phyloP scores from a whole-genome alignment of 2,329 filamentous ascomycete species.

The Hymenoscyphus occultus region DNA sequence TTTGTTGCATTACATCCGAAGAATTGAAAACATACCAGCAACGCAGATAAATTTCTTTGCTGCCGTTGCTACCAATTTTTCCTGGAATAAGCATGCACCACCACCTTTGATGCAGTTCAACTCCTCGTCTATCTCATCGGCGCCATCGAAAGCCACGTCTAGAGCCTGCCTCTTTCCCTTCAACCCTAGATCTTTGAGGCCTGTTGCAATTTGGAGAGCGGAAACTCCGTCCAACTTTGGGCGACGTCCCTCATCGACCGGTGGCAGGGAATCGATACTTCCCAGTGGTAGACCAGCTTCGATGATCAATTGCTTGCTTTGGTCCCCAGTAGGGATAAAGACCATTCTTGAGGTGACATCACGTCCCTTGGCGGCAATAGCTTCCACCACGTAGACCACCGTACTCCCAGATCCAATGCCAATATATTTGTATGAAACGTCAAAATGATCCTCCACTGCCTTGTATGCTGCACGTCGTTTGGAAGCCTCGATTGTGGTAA shows the following conservation, averaged over 20 bases:
- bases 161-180: constrained; percentile 51
- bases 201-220: constrained; percentile 65
- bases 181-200: constrained; percentile 35
- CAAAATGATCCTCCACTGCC: constrained; percentile 72
- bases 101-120: constrained; percentile 98
- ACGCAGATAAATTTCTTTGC: constrained; percentile 86
- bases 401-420: constrained; percentile 81
- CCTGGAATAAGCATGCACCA: constrained; percentile 95
- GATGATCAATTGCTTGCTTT: constrained; percentile 71
- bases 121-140: constrained; percentile 92
- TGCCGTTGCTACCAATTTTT: constrained; percentile 87
- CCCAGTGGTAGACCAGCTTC: constrained; percentile 74
- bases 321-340: constrained; percentile 81
- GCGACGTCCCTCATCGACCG: constrained; percentile 26
- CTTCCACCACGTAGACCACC: constrained; percentile 81
- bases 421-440: constrained; percentile 58
- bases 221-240: constrained; percentile 44
- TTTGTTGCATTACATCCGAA: not conserved
- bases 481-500: constrained; percentile 60
- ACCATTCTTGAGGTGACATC: constrained; percentile 61
- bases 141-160: constrained; percentile 93
- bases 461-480: constrained; percentile 73
- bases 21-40: constrained; percentile 57
- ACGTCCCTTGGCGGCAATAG: constrained; percentile 62
- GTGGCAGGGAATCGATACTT: constrained; percentile 37